These are phyloP conservation scores for Xerocomellus amylosporus DNA, from an alignment of 768 basidiomycete genomes.

Conservation along the genomic window DNA sequence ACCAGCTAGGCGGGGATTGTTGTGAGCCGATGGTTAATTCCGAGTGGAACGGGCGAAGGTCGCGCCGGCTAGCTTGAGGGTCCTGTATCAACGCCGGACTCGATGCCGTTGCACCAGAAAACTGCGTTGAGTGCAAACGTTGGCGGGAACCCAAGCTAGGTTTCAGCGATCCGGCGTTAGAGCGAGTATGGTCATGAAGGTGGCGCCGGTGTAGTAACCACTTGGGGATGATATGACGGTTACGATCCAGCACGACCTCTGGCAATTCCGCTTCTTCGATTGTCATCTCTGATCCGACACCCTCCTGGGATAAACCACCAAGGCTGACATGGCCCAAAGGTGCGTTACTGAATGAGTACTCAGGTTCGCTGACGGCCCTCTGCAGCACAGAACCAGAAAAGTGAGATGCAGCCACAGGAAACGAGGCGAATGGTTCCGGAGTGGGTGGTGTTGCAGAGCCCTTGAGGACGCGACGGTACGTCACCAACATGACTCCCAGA, in stretches of 20 bases:
- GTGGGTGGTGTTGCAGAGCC: conserved; percentile 25
- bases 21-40: conserved; percentile 35
- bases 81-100: conserved; percentile 61
- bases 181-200: conserved; percentile 49
- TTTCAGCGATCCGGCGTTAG: conserved; percentile 37
- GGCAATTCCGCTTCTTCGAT: conserved; percentile 81
- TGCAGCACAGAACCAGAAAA: conserved; percentile 29
- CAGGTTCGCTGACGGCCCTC: conserved; percentile 28
- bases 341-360: conserved; percentile 1
- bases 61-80: conserved; percentile 24
- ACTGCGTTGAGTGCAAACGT: conserved; percentile 40
- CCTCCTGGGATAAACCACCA: conserved; percentile 24
- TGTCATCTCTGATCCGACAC: conserved; percentile 42
- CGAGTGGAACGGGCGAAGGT: conserved; percentile 41
- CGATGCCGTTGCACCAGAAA: conserved; percentile 59
- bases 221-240: conserved; percentile 95
- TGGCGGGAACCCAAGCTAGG: conserved; percentile 30
- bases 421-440: conserved; percentile 10
- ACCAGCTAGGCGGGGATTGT: conserved; percentile 49
- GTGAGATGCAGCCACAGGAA: conserved; percentile 20
- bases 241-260: conserved; percentile 87
- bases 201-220: conserved; percentile 68
- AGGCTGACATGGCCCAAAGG: neutral
- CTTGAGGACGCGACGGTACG: conserved; percentile 78
- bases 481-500: conserved; percentile 97